Conservation (phyloP, 1,284 basidiomycete genomes). For the Trametes polyzona region DNA sequence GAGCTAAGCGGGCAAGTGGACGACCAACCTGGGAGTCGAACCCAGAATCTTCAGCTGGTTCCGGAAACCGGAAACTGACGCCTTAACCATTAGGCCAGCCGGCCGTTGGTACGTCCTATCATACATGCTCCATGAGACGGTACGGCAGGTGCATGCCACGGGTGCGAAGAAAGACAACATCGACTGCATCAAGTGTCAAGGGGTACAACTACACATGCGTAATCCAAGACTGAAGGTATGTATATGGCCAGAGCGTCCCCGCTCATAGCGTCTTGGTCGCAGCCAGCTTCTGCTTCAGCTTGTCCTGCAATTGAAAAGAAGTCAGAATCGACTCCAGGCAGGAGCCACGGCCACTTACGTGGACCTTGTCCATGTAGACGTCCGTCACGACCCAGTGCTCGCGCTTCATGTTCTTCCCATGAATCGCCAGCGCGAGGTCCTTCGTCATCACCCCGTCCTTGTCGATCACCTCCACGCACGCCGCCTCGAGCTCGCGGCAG, state of each 20-base stretch:
- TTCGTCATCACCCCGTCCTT: conserved; percentile 93
- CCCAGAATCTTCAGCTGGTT: conserved; percentile 11
- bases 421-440: conserved; percentile 94
- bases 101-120: too few species aligned
- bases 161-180: too few species aligned
- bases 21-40: conserved; percentile 16
- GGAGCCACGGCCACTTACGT: conserved; percentile 49
- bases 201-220: conserved; percentile 1
- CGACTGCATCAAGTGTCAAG: too few species aligned
- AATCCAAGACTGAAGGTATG: neutral
- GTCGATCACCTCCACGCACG: conserved; percentile 94
- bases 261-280: conserved; percentile 22
- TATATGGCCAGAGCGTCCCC: too few species aligned
- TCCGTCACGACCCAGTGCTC: conserved; percentile 94
- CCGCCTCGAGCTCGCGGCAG: conserved; percentile 81
- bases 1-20: conserved; percentile 7
- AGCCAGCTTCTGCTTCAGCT: conserved; percentile 58
- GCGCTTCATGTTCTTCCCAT: conserved; percentile 89
- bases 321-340: neutral
- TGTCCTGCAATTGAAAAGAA: conserved; percentile 43
- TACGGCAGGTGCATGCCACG: too few species aligned
- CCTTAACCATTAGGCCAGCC: conserved; percentile 17
- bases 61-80: conserved; percentile 9
- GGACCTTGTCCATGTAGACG: conserved; percentile 90
- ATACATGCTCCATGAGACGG: too few species aligned